A percentile compares a stretch with the other conserved stretches of the same genome.
Conservation (phyloP, 345 rosid species). For the Lepidium sativum region DNA sequence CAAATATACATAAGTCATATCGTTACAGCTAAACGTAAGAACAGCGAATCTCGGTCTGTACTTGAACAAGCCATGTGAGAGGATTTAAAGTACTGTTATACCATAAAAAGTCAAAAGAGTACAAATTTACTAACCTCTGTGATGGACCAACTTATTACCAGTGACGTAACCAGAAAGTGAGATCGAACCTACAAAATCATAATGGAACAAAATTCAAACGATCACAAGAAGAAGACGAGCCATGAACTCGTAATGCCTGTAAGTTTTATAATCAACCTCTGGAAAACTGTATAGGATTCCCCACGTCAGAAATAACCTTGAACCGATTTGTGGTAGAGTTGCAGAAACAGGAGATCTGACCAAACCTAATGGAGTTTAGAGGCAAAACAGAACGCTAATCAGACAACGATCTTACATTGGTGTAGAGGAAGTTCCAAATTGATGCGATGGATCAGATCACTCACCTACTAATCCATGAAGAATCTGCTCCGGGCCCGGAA, state of each 20-base stretch:
- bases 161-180: conserved; percentile 63
- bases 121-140: conserved; percentile 49
- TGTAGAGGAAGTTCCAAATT: background rate
- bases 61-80: conserved; percentile 17
- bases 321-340: conserved; percentile 80
- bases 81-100: background rate
- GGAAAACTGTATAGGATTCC: conserved; percentile 72
- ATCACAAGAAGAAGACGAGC: background rate
- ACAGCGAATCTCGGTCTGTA: conserved; percentile 5
- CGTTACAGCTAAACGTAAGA: background rate
- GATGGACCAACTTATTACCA: conserved; percentile 93
- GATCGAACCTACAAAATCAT: conserved; percentile 15
- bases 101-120: background rate
- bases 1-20: background rate
- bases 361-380: conserved; percentile 42
- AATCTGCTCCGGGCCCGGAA: conserved; percentile 47
- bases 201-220: background rate
- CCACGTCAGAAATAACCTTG: conserved; percentile 87
- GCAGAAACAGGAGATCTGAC: conserved; percentile 89
- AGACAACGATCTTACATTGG: background rate
- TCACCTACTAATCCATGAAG: conserved; percentile 71
- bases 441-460: conserved; percentile 18
- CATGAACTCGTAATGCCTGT: background rate
- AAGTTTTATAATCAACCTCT: conserved; percentile 63
- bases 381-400: background rate